These are phyloP conservation scores for Spathaspora boniae DNA, from an alignment of 805 yeast genomes.

Conservation along the genomic window DNA sequence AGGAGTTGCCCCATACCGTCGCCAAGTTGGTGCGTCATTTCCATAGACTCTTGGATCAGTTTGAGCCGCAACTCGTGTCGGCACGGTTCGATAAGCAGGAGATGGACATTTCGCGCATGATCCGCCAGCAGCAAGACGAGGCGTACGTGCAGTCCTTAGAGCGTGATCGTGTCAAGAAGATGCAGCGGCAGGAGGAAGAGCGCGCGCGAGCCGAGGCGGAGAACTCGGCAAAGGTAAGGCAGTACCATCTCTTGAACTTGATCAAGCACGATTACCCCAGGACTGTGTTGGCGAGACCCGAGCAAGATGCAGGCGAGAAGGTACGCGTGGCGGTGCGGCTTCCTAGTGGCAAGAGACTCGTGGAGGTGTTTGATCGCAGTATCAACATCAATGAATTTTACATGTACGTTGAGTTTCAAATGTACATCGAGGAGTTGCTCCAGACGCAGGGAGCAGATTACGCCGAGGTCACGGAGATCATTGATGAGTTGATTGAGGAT, in stretches of 20 bases:
- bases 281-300: not conserved
- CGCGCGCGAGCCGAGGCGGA: constrained; percentile 13
- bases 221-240: constrained; percentile 9
- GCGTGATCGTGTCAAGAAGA: constrained; percentile 53
- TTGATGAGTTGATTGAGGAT: constrained; percentile 10
- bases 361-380: constrained; percentile 39
- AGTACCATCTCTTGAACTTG: constrained; percentile 7
- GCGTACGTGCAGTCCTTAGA: constrained; percentile 40
- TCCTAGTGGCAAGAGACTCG: constrained; percentile 49
- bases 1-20: constrained; percentile 18
- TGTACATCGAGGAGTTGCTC: constrained; percentile 17
- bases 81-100: constrained; percentile 38
- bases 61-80: constrained; percentile 37
- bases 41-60: constrained; percentile 22
- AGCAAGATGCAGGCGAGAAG: not conserved
- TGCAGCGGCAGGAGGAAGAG: constrained; percentile 31
- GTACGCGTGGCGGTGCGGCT: constrained; percentile 48
- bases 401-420: constrained; percentile 43
- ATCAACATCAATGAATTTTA: constrained; percentile 48
- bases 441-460: constrained; percentile 4
- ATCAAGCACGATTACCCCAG: constrained; percentile 3
- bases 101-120: constrained; percentile 34
- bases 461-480: constrained; percentile 3
- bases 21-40: constrained; percentile 25
- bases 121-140: constrained; percentile 41